These are phyloP conservation scores for Podospora fimiseda DNA, from an alignment of 495 filamentous ascomycete genomes.

Conservation along the genomic window DNA sequence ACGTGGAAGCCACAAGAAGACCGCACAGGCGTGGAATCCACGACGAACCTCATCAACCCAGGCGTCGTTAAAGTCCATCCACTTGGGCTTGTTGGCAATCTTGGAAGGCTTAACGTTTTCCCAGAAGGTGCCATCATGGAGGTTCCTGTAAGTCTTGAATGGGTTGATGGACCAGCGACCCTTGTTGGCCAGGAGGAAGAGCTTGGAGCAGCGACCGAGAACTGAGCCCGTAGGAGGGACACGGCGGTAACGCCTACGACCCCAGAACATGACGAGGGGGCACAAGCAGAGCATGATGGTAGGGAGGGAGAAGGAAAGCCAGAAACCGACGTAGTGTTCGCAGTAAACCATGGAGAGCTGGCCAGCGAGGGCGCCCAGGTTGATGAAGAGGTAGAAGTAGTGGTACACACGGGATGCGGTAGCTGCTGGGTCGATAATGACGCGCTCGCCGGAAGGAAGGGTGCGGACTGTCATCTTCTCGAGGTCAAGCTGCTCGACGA, in stretches of 20 bases:
- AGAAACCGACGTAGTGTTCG: slow-evolving; percentile 73
- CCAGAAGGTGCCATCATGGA: slow-evolving; percentile 56
- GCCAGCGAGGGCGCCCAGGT: slow-evolving; percentile 54
- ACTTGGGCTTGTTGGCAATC: slow-evolving; percentile 43
- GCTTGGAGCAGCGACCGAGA: slow-evolving; percentile 49
- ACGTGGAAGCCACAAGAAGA: slow-evolving; percentile 56
- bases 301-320: slow-evolving; percentile 59
- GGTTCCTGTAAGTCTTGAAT: slow-evolving; percentile 45
- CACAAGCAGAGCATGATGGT: slow-evolving; percentile 53
- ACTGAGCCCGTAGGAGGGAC: slow-evolving; percentile 58
- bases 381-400: slow-evolving; percentile 67
- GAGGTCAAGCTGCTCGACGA: slow-evolving; percentile 48
- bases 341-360: slow-evolving; percentile 54
- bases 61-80: slow-evolving; percentile 70
- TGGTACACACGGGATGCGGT: slow-evolving; percentile 57
- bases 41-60: slow-evolving; percentile 42
- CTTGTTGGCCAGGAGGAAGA: slow-evolving; percentile 54
- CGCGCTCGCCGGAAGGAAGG: slow-evolving; percentile 50
- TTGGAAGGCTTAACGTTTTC: slow-evolving; percentile 58
- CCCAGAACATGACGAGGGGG: slow-evolving; percentile 56
- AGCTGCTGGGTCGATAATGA: slow-evolving; percentile 63
- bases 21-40: slow-evolving; percentile 62
- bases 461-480: slow-evolving; percentile 38
- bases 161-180: slow-evolving; percentile 57
- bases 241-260: slow-evolving; percentile 53